phyloP scores from a whole-genome alignment of 2,329 filamentous ascomycete genomes.

The Colletotrichum sp. region DNA sequence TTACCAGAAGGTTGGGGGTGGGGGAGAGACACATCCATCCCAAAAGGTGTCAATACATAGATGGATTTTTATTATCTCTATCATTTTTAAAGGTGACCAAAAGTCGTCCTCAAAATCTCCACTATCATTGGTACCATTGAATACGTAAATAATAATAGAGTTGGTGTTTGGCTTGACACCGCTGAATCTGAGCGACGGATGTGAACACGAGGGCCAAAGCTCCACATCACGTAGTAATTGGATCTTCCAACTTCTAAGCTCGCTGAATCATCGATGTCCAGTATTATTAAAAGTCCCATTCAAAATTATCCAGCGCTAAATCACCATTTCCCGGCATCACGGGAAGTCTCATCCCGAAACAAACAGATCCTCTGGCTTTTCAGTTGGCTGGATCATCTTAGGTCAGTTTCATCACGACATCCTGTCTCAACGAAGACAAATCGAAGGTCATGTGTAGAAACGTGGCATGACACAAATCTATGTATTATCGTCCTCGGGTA shows the following conservation, averaged over 20 bases:
- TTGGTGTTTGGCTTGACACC: neutral
- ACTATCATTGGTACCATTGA: neutral
- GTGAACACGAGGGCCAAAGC: neutral
- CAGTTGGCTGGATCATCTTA: neutral
- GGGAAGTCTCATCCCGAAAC: neutral
- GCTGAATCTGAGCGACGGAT: neutral
- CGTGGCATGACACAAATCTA: neutral
- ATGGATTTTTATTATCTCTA: neutral
- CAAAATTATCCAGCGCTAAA: neutral
- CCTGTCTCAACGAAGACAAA: neutral
- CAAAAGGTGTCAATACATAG: neutral
- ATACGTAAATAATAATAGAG: neutral
- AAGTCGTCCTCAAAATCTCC: too few relatives aligned
- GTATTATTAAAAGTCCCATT: accelerated
- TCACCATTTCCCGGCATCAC: neutral
- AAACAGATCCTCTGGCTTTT: neutral
- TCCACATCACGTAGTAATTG: accelerated
- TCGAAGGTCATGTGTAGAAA: neutral
- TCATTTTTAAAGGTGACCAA: too few relatives aligned
- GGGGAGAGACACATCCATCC: neutral
- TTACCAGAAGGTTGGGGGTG: neutral
- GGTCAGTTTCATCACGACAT: neutral
- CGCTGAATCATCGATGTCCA: accelerated
- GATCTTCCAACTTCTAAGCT: neutral
- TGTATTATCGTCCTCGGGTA: neutral